Base-by-base conservation (phyloP, 495 filamentous ascomycete species). In the Penicillium canariense region DNA sequence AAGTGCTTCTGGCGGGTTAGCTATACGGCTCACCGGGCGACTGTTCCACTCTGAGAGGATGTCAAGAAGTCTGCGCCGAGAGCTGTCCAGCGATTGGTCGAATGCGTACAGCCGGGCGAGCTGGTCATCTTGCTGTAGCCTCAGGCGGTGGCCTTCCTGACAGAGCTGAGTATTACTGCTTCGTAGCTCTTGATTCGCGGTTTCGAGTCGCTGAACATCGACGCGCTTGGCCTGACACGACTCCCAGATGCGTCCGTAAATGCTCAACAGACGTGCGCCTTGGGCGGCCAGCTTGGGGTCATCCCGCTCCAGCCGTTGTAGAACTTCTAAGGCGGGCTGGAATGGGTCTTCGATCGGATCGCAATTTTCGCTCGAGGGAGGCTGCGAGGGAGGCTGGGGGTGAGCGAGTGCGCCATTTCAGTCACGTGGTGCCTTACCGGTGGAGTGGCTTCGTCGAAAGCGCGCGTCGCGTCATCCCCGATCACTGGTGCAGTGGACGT, bases 221-320 rank as follows among this genome's bases (percentile, higher is more conserved):
- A 40, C 22, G 17, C 39, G 48, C 28, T 50, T 50, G n/a, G 48
- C 12, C n/a, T 31, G 22, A 11, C 26, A 58, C 10, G 49, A 58
- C 43, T 58, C 55, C 43, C 42, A 58, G 3, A 52, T 15, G 3
- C 55, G 55, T 20, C 49, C 48, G 15, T 47, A 52, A 17, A 51
- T 27, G 6, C 48, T 23, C 34, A 56, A 31, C 3, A 52, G 25
- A 14, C 48, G 48, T 25, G 55, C 48, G 7, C 23, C 55, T 25
- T 52, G 48, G n/a, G 40, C 30, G 8, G 55, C 55, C 3, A 45
- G 22, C 30, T 58, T 58, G 2, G 55, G 48, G 25, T 58, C 55
- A 22, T 52, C 55, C 5, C 20, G 42, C 38, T 58, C 55, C 9
- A 58, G 27, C 34, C 34, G 11, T 26, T 15, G 17, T 20, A 58